Evolutionary conservation across 192 early-diverging fungal species (phyloP).

Genomic region (Rhizophagus prolifer): DNA sequence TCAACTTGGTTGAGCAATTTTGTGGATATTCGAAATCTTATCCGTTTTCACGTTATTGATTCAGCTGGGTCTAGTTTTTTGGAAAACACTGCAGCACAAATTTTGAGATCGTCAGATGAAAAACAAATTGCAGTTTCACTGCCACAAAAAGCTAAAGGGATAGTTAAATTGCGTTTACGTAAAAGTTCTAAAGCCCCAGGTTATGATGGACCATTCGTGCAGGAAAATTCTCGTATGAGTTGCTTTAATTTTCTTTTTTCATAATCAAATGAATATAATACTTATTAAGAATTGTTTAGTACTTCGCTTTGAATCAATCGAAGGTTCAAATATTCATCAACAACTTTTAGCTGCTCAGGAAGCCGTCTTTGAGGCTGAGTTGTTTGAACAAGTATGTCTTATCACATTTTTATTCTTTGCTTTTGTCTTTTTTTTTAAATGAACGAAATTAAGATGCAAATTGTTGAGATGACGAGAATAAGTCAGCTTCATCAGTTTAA

Average conservation of each 20-base stretch:
- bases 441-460: background rate
- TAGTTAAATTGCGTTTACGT: conserved; percentile 19
- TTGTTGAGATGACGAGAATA: no score
- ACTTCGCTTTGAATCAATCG: background rate
- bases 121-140: conserved; percentile 27
- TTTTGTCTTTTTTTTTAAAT: background rate
- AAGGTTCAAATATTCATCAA: conserved; percentile 24
- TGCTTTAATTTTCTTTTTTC: background rate
- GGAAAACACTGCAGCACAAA: conserved; percentile 15
- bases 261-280: background rate
- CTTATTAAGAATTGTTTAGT: background rate
- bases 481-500: no score
- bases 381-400: conserved; percentile 26
- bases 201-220: background rate
- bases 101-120: conserved; percentile 20
- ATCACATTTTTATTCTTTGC: background rate
- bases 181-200: background rate
- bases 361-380: conserved; percentile 22
- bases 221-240: conserved; percentile 23
- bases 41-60: no score
- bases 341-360: conserved; percentile 28
- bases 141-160: conserved; percentile 10
- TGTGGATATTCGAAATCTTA: no score
- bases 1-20: background rate
- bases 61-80: background rate